These are phyloP conservation scores for Solanum tarijense DNA, from an alignment of 257 asterid genomes.

Conservation along the genomic window DNA sequence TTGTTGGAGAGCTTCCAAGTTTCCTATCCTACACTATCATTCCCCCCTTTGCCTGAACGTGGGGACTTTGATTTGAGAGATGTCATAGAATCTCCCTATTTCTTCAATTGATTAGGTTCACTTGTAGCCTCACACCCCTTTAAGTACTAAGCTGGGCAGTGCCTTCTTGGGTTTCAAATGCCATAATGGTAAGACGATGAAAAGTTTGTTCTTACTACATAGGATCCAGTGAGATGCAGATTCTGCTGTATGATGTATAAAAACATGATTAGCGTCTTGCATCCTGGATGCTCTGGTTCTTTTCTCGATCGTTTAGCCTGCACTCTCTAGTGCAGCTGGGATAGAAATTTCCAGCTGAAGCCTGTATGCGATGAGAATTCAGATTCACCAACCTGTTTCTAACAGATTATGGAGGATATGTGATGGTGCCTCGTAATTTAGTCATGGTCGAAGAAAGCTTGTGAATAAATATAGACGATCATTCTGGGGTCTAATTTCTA, in stretches of 20 bases:
- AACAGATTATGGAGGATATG: neutral
- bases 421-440: neutral
- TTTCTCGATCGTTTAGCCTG: neutral
- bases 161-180: neutral
- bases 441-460: neutral
- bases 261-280: neutral
- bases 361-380: neutral
- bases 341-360: neutral
- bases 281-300: neutral
- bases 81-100: constrained; percentile 73
- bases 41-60: constrained; percentile 88
- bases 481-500: neutral
- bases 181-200: neutral
- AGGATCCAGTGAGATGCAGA: neutral
- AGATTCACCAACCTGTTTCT: neutral
- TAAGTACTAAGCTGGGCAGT: neutral
- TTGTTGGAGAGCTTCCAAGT: constrained; percentile 62
- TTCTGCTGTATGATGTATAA: neutral
- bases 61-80: constrained; percentile 79
- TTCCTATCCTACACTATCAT: constrained; percentile 64
- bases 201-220: neutral
- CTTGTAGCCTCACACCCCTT: neutral
- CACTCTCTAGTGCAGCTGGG: neutral
- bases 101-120: constrained; percentile 56
- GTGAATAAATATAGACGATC: neutral